Evolutionary conservation across 2,329 filamentous ascomycete species (phyloP), one percentile per base, ranked within the genome.

Genomic region (Aspergillus caelatus): DNA sequence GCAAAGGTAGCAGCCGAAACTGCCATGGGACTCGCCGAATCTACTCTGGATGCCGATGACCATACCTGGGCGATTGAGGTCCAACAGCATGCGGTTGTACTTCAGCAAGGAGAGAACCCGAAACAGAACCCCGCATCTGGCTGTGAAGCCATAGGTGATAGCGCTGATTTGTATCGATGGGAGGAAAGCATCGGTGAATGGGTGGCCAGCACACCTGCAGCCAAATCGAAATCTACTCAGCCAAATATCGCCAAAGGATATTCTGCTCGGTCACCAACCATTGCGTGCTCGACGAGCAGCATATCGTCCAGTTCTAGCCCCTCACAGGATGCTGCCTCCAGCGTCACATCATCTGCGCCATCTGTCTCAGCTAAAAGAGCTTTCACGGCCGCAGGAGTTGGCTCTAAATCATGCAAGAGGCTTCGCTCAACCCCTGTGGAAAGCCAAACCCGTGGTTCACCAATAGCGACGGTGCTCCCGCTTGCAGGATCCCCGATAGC

Each of bases 131-230:
- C 65, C 23, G 52, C 58, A 3, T 59, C 67, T 57, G 68, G 66
- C n/a, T 57, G 58, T 8, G 69, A 67, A 28, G 52, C 56, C n/a
- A 56, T 46, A 36, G 41, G 56, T 28, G 61, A 72, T 65, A 43
- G 72, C 11, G 65, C 63, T 9, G 72, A 69, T 12, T 62, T 76
- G 66, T 71, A 85, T 79, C 73, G 81, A 36, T 87, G 84, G 84
- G 85, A 86, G 69, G 84, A 85, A 68, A 82, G 81, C 52, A 86
- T 87, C 70, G 81, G 83, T 41, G 85, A 86, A 71, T 87, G 85
- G 84, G 81, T 87, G 57, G 82, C 79, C 21, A 78, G 75, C 45
- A 85, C 82, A 52, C 84, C 84, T 32, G 73, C 69, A 57, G 55
- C 65, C 43, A 72, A 74, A 55, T 69, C 66, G 50, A 70, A 72